Evolutionary conservation across 805 yeast genomes (phyloP).

Genomic region (Torulaspora gathmanii): DNA sequence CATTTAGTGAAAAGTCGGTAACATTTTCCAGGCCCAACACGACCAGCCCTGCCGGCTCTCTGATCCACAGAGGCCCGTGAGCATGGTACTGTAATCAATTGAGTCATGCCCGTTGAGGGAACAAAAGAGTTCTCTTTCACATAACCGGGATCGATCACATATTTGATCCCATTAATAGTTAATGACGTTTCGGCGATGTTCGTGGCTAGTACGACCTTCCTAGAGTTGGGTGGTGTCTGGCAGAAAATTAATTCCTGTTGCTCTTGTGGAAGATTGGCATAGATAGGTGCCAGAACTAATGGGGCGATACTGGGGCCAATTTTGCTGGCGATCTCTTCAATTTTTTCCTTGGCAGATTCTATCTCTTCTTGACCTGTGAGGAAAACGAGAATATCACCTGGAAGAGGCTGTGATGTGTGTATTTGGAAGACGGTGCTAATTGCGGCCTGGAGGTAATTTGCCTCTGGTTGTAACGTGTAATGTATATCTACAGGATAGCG

Average conservation of each 20-base stretch:
- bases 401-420: slow-evolving; percentile 53
- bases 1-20: slow-evolving; percentile 78
- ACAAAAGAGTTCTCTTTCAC: slow-evolving; percentile 89
- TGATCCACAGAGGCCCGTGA: slow-evolving; percentile 96
- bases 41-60: slow-evolving; percentile 96
- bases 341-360: slow-evolving; percentile 68
- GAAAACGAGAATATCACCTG: slow-evolving; percentile 86
- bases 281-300: slow-evolving; percentile 76
- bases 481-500: slow-evolving; percentile 86
- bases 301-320: slow-evolving; percentile 58
- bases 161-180: slow-evolving; percentile 93
- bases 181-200: slow-evolving; percentile 96
- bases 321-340: slow-evolving; percentile 59
- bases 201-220: slow-evolving; percentile 91
- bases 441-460: slow-evolving; percentile 87
- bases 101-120: slow-evolving; percentile 83
- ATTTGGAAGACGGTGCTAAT: slow-evolving; percentile 83
- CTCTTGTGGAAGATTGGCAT: slow-evolving; percentile 86
- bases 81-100: slow-evolving; percentile 78
- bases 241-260: slow-evolving; percentile 78
- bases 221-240: slow-evolving; percentile 69
- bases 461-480: slow-evolving; percentile 82
- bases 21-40: slow-evolving; percentile 96
- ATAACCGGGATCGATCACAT: slow-evolving; percentile 91
- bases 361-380: slow-evolving; percentile 96